Base-by-base conservation (phyloP, 345 rosid species). In the Brassica incana region DNA sequence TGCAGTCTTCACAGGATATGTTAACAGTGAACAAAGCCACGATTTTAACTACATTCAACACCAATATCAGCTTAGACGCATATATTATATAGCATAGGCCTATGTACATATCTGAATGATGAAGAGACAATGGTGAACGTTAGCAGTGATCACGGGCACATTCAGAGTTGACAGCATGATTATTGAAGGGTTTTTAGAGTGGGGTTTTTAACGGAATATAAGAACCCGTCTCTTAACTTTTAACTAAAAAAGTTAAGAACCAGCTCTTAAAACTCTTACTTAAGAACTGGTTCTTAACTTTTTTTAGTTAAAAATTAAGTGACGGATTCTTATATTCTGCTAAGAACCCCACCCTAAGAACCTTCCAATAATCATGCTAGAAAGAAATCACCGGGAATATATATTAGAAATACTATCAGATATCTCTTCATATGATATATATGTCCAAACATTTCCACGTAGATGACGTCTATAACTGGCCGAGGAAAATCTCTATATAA, bases 401-500 rank as follows among this genome's bases (percentile, higher is more conserved):
- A 52, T 54, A 15, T 15, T 36, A 15, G 3, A 50, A 15, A 33
- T 15, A 54, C 20, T 15, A 18, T 9, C 12, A 60, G 6, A 9
- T 11, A 60, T 60, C 33, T 25, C 7, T 59, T 3, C 23, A 23
- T 59, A 23, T 9, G 65, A 23, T 60, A 60, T 60, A 23, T 58
- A 54, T 74, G 71, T 35, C 74, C 71, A 80, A 69, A 74, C 20
- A 71, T 33, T 32, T 33, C 72, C 79, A 80, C 76, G 83, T 69
- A 74, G 75, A 74, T 79, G 60, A 79, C 75, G 78, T 74, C 32
- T 52, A 50, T 36, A 12, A 69, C 45, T 6, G 40, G 23, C 45
- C 2, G 8, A 66, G 32, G 6, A 14, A 50, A 74, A 45, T 15
- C 71, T 80, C 83, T 80, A 80, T 80, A 80, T 74, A 80, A 69